Conservation (phyloP, 169 alveolate genomes). For the Miamiensis avidus region DNA sequence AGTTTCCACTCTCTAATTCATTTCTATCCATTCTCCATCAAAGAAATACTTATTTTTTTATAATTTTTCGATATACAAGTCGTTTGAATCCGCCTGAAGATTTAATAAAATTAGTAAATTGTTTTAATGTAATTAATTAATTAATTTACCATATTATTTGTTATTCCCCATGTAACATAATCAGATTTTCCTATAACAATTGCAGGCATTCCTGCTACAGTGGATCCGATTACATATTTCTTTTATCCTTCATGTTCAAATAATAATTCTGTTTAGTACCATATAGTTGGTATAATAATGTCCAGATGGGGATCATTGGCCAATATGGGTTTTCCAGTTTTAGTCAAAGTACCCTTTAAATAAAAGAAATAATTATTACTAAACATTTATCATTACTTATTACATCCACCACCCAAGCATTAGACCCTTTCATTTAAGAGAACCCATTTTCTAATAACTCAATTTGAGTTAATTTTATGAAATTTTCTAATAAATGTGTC, state of each 20-base stretch:
- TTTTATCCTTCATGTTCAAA: slow-evolving; percentile 2
- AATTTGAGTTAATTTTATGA: slow-evolving; percentile 11
- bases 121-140: neutral
- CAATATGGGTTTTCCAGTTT: slow-evolving; percentile 73
- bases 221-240: slow-evolving; percentile 29
- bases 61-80: slow-evolving; percentile 53
- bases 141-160: slow-evolving; percentile 36
- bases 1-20: slow-evolving; percentile 31
- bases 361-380: no score
- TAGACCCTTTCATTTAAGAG: slow-evolving; percentile 48
- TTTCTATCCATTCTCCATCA: slow-evolving; percentile 55
- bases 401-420: slow-evolving; percentile 59
- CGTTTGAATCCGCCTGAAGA: slow-evolving; percentile 58
- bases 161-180: slow-evolving; percentile 65
- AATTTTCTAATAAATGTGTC: slow-evolving; percentile 1
- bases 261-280: slow-evolving; percentile 55
- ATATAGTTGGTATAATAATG: slow-evolving; percentile 58
- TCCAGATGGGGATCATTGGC: slow-evolving; percentile 84
- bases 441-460: slow-evolving; percentile 12
- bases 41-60: slow-evolving; percentile 16
- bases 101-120: neutral
- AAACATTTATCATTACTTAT: no score
- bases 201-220: slow-evolving; percentile 71
- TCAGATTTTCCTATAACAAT: slow-evolving; percentile 63
- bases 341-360: slow-evolving; percentile 66